phyloP scores from a whole-genome alignment of 768 basidiomycete species.

The Candolleomyces aberdarensis region DNA sequence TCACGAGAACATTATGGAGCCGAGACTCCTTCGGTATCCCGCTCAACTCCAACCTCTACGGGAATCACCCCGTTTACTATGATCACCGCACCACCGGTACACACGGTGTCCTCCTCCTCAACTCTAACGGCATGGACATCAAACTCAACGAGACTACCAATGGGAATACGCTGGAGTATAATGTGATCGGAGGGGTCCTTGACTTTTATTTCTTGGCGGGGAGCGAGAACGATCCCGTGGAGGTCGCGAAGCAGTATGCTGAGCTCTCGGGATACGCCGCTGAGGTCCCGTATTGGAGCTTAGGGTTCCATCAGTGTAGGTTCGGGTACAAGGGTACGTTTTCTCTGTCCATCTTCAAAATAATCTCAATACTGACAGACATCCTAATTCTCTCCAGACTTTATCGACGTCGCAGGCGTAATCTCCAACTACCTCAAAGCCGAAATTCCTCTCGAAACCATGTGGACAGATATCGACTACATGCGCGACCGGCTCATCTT shows the following conservation, averaged over 20 bases:
- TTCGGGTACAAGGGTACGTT: conserved; percentile 60
- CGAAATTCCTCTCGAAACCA: conserved; percentile 67
- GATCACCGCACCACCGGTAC: conserved; percentile 65
- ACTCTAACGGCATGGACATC: conserved; percentile 76
- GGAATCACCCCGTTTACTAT: conserved; percentile 70
- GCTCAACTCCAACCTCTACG: conserved; percentile 60
- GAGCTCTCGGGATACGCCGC: conserved; percentile 63
- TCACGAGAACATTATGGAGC: conserved; percentile 56
- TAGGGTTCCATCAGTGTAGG: conserved; percentile 71
- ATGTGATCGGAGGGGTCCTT: conserved; percentile 72
- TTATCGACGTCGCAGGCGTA: conserved; percentile 57
- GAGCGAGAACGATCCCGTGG: conserved; percentile 52
- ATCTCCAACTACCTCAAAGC: conserved; percentile 60
- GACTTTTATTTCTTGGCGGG: conserved; percentile 81
- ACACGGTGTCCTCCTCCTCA: conserved; percentile 68
- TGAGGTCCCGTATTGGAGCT: conserved; percentile 73
- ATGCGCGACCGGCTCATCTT: conserved; percentile 68
- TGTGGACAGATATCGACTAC: conserved; percentile 83
- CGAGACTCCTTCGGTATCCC: conserved; percentile 64
- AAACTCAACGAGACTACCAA: conserved; percentile 46
- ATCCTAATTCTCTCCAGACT: conserved; percentile 36
- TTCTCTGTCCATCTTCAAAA: neutral
- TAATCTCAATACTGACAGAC: too few species aligned
- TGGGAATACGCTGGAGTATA: conserved; percentile 58
- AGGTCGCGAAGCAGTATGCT: conserved; percentile 66